These are phyloP conservation scores for Trypanosomatidae sp. DNA, from an alignment of 208 protist species.

Conservation along the genomic window DNA sequence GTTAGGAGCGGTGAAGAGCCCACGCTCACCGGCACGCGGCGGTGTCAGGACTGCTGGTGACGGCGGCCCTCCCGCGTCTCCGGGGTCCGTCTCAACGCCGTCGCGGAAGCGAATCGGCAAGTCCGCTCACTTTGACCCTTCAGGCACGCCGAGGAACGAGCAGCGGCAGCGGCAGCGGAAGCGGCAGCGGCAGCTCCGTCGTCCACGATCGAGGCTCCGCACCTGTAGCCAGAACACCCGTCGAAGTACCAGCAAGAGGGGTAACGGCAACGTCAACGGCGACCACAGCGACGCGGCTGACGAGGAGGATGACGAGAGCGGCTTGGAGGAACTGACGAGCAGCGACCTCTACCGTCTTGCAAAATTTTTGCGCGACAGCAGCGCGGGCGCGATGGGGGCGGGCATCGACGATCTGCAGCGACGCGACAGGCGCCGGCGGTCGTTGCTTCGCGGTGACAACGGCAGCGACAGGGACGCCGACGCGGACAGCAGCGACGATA, in stretches of 20 bases:
- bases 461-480: neutral
- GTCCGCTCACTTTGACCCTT: neutral
- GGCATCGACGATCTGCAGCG: neutral
- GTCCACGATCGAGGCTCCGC: neutral
- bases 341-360: conserved; percentile 26
- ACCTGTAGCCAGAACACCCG: neutral
- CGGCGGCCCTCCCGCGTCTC: no score
- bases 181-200: neutral
- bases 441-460: neutral
- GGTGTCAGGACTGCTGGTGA: neutral
- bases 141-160: neutral
- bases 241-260: neutral
- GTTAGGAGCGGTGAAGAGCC: neutral
- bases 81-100: neutral
- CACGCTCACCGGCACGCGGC: neutral
- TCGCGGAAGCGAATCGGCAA: neutral
- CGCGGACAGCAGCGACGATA: conserved; percentile 2
- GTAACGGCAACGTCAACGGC: neutral
- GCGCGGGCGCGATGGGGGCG: neutral
- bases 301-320: neutral
- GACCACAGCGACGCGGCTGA: neutral
- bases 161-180: neutral
- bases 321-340: conserved; percentile 15
- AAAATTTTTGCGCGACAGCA: conserved; percentile 14
- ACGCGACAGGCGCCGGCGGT: neutral